Evolutionary conservation across 1,139 yeast genomes (phyloP).

Genomic region (Sugiyamaella sp.): DNA sequence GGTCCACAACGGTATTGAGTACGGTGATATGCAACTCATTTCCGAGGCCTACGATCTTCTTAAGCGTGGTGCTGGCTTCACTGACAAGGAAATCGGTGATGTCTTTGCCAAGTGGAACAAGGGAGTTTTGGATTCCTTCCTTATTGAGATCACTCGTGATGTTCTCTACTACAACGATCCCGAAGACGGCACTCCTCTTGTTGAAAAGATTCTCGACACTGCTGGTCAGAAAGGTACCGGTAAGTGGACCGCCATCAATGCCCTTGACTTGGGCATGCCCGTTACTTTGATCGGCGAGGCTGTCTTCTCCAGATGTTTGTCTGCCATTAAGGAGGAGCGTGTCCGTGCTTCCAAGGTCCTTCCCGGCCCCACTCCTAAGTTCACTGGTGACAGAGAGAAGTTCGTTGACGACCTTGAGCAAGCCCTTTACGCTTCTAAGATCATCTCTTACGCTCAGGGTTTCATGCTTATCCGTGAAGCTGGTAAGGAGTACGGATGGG

Average conservation of each 20-base stretch:
- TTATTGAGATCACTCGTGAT: slow-evolving; percentile 95
- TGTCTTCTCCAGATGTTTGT: slow-evolving; percentile 93
- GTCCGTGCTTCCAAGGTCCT: slow-evolving; percentile 76
- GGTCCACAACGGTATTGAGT: slow-evolving; percentile 99
- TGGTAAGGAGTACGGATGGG: slow-evolving; percentile 96
- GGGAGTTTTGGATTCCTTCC: slow-evolving; percentile 97
- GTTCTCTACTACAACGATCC: slow-evolving; percentile 78
- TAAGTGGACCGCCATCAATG: slow-evolving; percentile 99
- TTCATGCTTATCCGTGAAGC: slow-evolving; percentile 99
- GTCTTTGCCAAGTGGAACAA: slow-evolving; percentile 94
- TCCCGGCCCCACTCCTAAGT: slow-evolving; percentile 69
- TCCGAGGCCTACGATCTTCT: slow-evolving; percentile 96
- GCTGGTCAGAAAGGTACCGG: slow-evolving; percentile 99
- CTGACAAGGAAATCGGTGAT: slow-evolving; percentile 90
- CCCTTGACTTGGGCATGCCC: slow-evolving; percentile 97
- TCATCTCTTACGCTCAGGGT: slow-evolving; percentile 98
- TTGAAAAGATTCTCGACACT: slow-evolving; percentile 93
- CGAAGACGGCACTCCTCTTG: slow-evolving; percentile 85
- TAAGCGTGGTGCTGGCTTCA: slow-evolving; percentile 91
- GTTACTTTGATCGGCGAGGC: slow-evolving; percentile 99
- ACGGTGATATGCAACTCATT: slow-evolving; percentile 99
- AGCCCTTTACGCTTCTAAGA: slow-evolving; percentile 98
- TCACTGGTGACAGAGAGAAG: slow-evolving; percentile 72
- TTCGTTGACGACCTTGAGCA: slow-evolving; percentile 95
- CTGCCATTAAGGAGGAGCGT: slow-evolving; percentile 92